Evolutionary conservation across 495 filamentous ascomycete species (phyloP), one percentile per base, ranked within the genome.

Genomic region (Extremus antarcticus): DNA sequence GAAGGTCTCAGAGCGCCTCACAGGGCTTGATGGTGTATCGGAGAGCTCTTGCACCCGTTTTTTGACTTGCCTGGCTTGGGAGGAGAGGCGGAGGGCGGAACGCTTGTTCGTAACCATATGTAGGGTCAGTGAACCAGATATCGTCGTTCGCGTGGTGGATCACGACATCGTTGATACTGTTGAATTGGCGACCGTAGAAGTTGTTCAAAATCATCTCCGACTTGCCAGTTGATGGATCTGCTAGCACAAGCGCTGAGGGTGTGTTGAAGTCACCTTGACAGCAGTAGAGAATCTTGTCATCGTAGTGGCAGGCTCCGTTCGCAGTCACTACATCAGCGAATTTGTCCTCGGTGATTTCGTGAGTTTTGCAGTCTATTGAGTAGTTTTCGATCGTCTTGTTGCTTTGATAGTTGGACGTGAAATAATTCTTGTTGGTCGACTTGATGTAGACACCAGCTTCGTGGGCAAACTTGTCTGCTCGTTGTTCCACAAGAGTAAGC

Each of bases 381-480:
- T 66, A 69, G 54, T 66, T 52, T 47, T 71, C 67, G 58, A 66
- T 61, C 3, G 62, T 64, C 52, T 65, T 61, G 39, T 60, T 54
- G 43, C 61, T 47, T n/a, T 20, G 29, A 16, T 47, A 70, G 66
- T 78, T 78, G 38, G 78, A 82, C 25, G 78, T 83, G 53, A 80
- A 69, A 68, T 81, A 56, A 15, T 68, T 65, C 76, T 78, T 39
- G 78, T 82, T 39, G 76, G 83, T 57, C 79, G 69, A 67, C 78
- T 85, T 61, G 50, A 74, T 67, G 65, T 73, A 87, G 49, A 79
- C 74, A 47, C 82, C 81, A 1, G 77, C 78, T 67, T 80, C 76
- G 66, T 82, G 76, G 65, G 43, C 3, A 65, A 58, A 17, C 56
- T 49, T 49, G 19, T 29, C 47, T 16, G 19, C 47, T 22, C 47